Evolutionary conservation across 441 rosid genomes (phyloP), one percentile per base, ranked within the genome.

Genomic region (Populus hybrid): DNA sequence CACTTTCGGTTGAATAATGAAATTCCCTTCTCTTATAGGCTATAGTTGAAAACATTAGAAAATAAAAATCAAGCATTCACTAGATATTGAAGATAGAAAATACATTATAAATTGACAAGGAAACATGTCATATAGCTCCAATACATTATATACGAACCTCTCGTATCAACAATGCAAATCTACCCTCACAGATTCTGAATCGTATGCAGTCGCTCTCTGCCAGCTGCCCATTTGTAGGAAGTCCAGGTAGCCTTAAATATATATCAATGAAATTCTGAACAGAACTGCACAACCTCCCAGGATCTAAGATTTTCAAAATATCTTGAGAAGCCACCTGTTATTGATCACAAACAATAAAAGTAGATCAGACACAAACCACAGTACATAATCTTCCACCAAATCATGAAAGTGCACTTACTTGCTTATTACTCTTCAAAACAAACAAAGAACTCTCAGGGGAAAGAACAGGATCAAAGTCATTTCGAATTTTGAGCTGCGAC

Each of bases 391-490:
- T 21, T 38, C 70, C 61, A 69, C 42, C 80, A 82, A 88, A 78
- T 42, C 42, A 77, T 50, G 24, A 78, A 8, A 36, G 67, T 18
- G 54, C 75, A 32, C 92, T 84, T 91, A 93, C 99, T 84, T 88
- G 97, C 81, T 92, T 95, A 86, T 91, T 88, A 83, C 99, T 92
- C 93, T 97, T 97, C 84, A 97, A 85, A 76, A 97, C 94, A 83
- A 97, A 97, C 87, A 95, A 86, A 73, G 99, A 97, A 85, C 99
- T 97, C 92, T 97, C 98, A 3, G 99, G 99, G 64, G 99, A 97
- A 82, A 97, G 98, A 76, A 93, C 99, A n/a, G 99, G 99, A 83
- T 97, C 99, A 87, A 97, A 97, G 90, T 97, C 99, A 86, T 95
- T 97, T 81, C 99, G 92, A 85, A 97, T 97, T 90, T 95, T 97